Base-by-base conservation (phyloP, 2,329 filamentous ascomycete genomes). In the Talaromyces sp. region DNA sequence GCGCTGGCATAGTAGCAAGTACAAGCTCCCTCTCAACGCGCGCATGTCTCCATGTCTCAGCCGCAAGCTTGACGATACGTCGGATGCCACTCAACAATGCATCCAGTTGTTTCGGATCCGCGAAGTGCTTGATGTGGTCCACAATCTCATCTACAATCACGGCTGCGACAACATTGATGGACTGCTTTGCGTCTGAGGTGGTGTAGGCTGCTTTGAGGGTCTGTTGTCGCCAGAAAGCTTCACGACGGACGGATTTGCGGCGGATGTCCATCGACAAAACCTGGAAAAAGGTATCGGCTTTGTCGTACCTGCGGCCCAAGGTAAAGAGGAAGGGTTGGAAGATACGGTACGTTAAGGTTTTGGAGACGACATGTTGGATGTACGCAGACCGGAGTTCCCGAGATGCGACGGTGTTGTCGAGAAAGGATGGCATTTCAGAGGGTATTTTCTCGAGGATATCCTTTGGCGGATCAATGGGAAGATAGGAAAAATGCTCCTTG, bases 301-400 rank as follows among this genome's bases (percentile, higher is more conserved):
- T 84, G 70, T 85, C 83, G 69, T 84, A 84, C 39, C 82, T 76
- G 54, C 81, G 80, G 39, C 83, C 82, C 2, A 85, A 75, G 31
- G 83, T 85, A 74, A 87, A 87, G 27, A 87, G 70, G 76, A 86
- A 87, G 1, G 84, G 85, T 31, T 84, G 82, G 74, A 86, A 86
- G 41, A 86, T 83, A 43, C 83, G 80, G 69, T 82, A 82, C 8
- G 82, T 85, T 60, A 87, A 75, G n/a, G 84, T 81, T 64, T 82
- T 84, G 14, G 84, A 85, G 49, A 87, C 78, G n/a, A 83, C 79
- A 69, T 85, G 84, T 64, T 84, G 81, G 33, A 86, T 76, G 69
- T 85, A 86, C 24, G 84, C 83, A 52, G 82, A 76, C 31, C 84
- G 82, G 16, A 86, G 75, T 69, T 84, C 81, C 66, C 81, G 80